phyloP scores from a whole-genome alignment of 306 rosid genomes.

The Datisca glomerata region DNA sequence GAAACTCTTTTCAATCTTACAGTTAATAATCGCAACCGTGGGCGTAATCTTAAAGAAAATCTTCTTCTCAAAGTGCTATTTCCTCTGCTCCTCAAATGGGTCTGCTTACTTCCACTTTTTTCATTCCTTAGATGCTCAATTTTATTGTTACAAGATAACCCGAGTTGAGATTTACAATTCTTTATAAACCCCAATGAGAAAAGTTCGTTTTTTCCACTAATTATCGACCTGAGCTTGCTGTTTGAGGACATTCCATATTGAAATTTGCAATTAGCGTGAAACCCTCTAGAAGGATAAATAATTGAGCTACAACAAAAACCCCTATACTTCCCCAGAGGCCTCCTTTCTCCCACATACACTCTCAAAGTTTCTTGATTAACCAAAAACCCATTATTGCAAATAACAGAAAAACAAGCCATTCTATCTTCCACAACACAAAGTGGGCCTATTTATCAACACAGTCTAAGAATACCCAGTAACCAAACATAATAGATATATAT shows the following conservation, averaged over 20 bases:
- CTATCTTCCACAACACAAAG: slow-evolving; percentile 2
- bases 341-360: slow-evolving; percentile 21
- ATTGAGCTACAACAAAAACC: slow-evolving; percentile 28
- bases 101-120: slow-evolving; percentile 27
- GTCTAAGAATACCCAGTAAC: slow-evolving; percentile 13
- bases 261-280: slow-evolving; percentile 18
- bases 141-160: slow-evolving; percentile 30
- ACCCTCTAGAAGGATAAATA: slow-evolving; percentile 23
- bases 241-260: slow-evolving; percentile 25
- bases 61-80: slow-evolving; percentile 33
- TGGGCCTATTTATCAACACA: slow-evolving; percentile 12
- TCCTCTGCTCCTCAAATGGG: slow-evolving; percentile 26
- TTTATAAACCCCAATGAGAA: slow-evolving; percentile 22
- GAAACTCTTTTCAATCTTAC: slow-evolving; percentile 47
- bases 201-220: slow-evolving; percentile 20
- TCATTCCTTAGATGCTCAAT: slow-evolving; percentile 39
- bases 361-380: slow-evolving; percentile 17
- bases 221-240: slow-evolving; percentile 15
- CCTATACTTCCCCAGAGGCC: slow-evolving; percentile 27
- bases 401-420: slow-evolving; percentile 64
- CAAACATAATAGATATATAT: background rate
- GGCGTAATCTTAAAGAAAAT: slow-evolving; percentile 66
- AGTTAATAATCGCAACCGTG: slow-evolving; percentile 56
- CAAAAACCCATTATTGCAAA: slow-evolving; percentile 38
- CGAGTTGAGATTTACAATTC: slow-evolving; percentile 30